Conservation (phyloP, 768 basidiomycete genomes). For the Kwoniella dejecticola region DNA sequence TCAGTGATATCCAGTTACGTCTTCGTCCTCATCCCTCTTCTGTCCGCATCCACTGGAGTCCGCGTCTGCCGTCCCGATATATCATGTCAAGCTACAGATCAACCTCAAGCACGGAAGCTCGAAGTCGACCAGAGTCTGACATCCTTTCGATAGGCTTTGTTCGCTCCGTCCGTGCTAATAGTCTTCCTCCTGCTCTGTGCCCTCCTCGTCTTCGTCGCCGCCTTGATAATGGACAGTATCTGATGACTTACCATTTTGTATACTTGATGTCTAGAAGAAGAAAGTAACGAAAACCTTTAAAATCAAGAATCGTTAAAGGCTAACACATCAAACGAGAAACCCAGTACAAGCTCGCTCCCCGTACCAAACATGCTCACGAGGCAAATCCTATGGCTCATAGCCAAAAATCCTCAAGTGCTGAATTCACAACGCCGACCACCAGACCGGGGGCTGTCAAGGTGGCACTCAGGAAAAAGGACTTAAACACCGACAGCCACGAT, state of each 20-base stretch:
- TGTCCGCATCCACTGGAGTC: too few relatives aligned
- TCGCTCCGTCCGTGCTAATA: too few relatives aligned
- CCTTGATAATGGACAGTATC: not conserved
- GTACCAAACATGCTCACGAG: not conserved
- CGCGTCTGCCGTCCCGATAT: too few relatives aligned
- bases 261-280: constrained; percentile 26
- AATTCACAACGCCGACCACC: not conserved
- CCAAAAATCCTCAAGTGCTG: not conserved
- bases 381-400: not conserved
- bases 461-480: not conserved
- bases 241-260: constrained; percentile 30
- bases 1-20: too few relatives aligned
- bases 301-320: not conserved
- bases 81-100: too few relatives aligned
- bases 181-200: not conserved
- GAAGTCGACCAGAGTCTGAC: too few relatives aligned
- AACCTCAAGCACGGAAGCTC: too few relatives aligned
- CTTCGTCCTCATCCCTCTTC: not conserved
- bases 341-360: not conserved
- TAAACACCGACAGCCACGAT: constrained; percentile 17
- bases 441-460: not conserved
- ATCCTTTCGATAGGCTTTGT: too few relatives aligned
- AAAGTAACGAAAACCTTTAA: constrained; percentile 12
- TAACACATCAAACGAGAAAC: too few relatives aligned
- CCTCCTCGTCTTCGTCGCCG: constrained; percentile 3